These are phyloP conservation scores for Macadamia integrifolia DNA, from an alignment of 164 flowering plant species.

Conservation along the genomic window DNA sequence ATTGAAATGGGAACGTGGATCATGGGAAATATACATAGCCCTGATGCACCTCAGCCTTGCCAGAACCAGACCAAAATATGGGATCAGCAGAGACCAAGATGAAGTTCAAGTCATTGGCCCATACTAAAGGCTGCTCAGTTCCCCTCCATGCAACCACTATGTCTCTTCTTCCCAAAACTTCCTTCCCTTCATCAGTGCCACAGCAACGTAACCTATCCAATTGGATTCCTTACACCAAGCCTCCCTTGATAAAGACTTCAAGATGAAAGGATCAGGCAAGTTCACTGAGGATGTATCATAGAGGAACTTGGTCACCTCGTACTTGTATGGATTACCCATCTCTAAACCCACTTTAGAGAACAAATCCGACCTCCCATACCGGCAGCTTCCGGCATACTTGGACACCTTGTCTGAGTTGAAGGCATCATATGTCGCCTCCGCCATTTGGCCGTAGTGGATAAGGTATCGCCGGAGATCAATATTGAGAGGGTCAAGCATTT, in stretches of 20 bases:
- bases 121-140: slow-evolving; percentile 23
- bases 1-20: slow-evolving; percentile 32
- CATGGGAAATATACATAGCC: slow-evolving; percentile 42
- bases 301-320: slow-evolving; percentile 33
- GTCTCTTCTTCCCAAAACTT: slow-evolving; percentile 38
- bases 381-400: slow-evolving; percentile 33
- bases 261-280: slow-evolving; percentile 35
- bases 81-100: slow-evolving; percentile 24
- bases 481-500: slow-evolving; percentile 53
- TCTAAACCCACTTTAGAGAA: slow-evolving; percentile 22
- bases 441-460: slow-evolving; percentile 42
- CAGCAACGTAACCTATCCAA: slow-evolving; percentile 56
- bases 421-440: slow-evolving; percentile 34
- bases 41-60: slow-evolving; percentile 22
- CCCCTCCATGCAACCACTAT: slow-evolving; percentile 52
- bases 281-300: slow-evolving; percentile 32
- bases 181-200: slow-evolving; percentile 50
- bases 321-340: slow-evolving; percentile 14
- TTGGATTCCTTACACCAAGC: slow-evolving; percentile 43
- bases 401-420: slow-evolving; percentile 36
- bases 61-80: slow-evolving; percentile 9
- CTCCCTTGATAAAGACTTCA: slow-evolving; percentile 33
- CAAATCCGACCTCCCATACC: slow-evolving; percentile 23
- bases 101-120: slow-evolving; percentile 38
- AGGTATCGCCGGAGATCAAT: slow-evolving; percentile 44